Base-by-base conservation (phyloP, 2,329 filamentous ascomycete species). In the Aspergillus transmontanensis region DNA sequence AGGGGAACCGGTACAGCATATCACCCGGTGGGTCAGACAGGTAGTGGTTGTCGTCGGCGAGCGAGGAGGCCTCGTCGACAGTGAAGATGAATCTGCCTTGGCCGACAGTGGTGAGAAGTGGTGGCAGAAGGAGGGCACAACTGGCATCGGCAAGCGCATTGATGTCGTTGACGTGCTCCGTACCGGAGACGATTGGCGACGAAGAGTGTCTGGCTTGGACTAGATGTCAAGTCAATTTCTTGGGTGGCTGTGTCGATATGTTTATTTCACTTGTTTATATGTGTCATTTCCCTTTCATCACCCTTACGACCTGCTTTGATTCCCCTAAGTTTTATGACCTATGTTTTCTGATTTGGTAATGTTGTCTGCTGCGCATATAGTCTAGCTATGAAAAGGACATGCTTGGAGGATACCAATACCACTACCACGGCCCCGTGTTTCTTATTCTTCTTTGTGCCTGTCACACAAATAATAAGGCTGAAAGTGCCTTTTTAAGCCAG, bases 151-250 rank as follows among this genome's bases (percentile, higher is more conserved):
- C 19, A 90, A 95, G 73, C 92, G 93, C 4, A 89, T 97, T 32
- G 89, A 96, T 45, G 89, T 98, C 21, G 93, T 97, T 3, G 94
- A 98, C 76, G 90, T 89, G 36, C 84, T 89, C 67, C 85, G 92
- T 57, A 86, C 96, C 21, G 89, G 90, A 58, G 94, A 97, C 71
- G 94, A 98, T 78, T 98, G 93, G 90, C 85, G 85, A 66, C 88
- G 91, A 73, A 85, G 94, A 64, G 88, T 96, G 62, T 88, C 89
- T 73, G 91, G 91, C 60, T 78, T 79, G 68, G 84, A 86, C 69
- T 85, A 76, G 76, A 57, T 58, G 26, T 57, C 16, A 34, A 28
- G 30, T 14, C 41, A 55, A 45, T 57, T 51, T 43, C 23, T 57
- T 50, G 36, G 60, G 54, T 34, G 64, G 68, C 66, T 63, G 66